phyloP scores from a whole-genome alignment of 768 basidiomycete genomes.

The Tricholoma sp. region DNA sequence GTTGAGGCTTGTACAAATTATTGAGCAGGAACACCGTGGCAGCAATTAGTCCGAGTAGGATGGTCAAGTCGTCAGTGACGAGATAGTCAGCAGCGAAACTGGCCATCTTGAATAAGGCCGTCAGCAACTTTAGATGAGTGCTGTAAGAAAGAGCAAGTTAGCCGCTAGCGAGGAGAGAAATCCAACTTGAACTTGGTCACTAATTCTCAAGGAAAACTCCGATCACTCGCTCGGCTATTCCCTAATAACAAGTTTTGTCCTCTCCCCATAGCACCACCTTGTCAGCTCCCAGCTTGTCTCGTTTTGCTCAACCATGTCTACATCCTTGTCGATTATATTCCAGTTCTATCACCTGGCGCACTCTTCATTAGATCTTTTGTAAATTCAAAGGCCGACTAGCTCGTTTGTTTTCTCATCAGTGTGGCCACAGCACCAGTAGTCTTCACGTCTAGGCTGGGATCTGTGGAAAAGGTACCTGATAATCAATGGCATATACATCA shows the following conservation, averaged over 20 bases:
- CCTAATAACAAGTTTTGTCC: not conserved
- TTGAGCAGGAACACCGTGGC: slow-evolving; percentile 74
- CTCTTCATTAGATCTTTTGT: not conserved
- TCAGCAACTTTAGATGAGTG: too few relatives aligned
- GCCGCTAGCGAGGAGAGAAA: too few relatives aligned
- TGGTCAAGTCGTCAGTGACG: slow-evolving; percentile 74
- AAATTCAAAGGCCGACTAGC: not conserved
- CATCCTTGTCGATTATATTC: not conserved
- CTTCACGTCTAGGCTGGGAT: not conserved
- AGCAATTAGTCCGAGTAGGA: slow-evolving; percentile 69
- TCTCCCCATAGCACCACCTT: not conserved
- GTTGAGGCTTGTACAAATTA: slow-evolving; percentile 76
- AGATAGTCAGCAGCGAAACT: slow-evolving; percentile 52
- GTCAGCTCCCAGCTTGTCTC: not conserved
- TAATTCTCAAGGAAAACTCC: slow-evolving; percentile 2
- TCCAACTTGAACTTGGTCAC: not conserved
- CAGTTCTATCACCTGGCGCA: not conserved
- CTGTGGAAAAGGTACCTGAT: not conserved
- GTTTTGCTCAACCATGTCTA: not conserved
- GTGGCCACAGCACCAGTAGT: not conserved
- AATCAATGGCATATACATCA: not conserved
- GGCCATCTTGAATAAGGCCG: slow-evolving; percentile 15
- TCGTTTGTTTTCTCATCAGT: not conserved
- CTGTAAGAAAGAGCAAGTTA: too few relatives aligned
- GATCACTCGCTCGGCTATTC: slow-evolving; percentile 8